Evolutionary conservation across 495 filamentous ascomycete species (phyloP).

Genomic region (Aspergillus saccharolyticus): DNA sequence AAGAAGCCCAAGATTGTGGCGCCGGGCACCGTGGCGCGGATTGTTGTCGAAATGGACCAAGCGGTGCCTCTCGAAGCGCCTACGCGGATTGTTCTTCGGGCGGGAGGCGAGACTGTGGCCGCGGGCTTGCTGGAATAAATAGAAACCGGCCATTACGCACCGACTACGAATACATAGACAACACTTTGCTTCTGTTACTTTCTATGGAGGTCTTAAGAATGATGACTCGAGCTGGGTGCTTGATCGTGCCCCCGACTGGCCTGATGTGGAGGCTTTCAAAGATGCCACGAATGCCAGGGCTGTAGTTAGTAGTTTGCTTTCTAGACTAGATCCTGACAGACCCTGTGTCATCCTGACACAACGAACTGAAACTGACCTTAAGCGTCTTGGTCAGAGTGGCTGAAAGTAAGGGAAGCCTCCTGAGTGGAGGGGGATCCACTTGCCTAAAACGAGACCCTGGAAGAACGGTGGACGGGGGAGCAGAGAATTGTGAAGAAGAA

Average conservation of each 20-base stretch:
- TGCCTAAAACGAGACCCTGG: neutral
- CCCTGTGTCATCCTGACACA: neutral
- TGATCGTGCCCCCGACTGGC: neutral
- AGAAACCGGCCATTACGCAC: neutral
- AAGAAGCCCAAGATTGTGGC: slow-evolving; percentile 80
- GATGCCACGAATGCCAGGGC: neutral
- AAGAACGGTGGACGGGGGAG: neutral
- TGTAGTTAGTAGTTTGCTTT: neutral
- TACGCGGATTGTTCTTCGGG: slow-evolving; percentile 73
- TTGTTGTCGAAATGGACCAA: slow-evolving; percentile 67
- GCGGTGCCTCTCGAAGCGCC: slow-evolving; percentile 75
- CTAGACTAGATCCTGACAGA: neutral
- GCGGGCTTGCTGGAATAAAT: slow-evolving; percentile 73
- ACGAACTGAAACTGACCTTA: neutral
- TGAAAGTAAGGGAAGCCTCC: neutral
- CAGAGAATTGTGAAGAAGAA: neutral
- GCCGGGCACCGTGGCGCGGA: slow-evolving; percentile 61
- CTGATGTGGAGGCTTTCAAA: neutral
- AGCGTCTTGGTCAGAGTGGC: neutral
- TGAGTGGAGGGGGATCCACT: slow-evolving; percentile 4
- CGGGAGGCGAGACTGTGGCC: slow-evolving; percentile 75
- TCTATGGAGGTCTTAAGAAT: neutral
- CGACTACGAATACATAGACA: neutral
- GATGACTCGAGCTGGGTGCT: neutral
- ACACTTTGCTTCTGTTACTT: neutral